Base-by-base conservation (phyloP, 768 basidiomycete genomes). In the Boletus sp. region DNA sequence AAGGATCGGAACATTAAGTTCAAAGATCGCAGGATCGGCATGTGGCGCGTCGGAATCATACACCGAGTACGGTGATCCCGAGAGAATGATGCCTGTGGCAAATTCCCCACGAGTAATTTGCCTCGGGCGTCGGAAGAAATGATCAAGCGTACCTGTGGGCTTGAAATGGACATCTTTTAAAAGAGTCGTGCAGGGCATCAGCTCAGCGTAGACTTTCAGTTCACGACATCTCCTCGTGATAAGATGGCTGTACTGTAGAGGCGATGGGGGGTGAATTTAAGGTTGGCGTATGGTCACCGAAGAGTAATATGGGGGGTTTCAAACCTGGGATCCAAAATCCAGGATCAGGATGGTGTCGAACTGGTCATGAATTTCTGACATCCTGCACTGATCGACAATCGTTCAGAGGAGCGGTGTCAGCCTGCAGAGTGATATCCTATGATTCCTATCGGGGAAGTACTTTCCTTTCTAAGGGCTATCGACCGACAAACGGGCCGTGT, bases 211-310 rank as follows among this genome's bases (percentile, higher is more conserved):
- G 53, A 99, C 93, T 54, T 93, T 92, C 68, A 94, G 83, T 74
- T 99, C 97, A 69, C 97, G 88, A 82, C 96, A 98, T 85, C 97
- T 82, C 70, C 97, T 79, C 7, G 95, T 97, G 73, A 98, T 98
- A 60, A 99, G 78, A 79, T 98, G 97, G 62, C 95, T 95, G 74
- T 96, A 96, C 94, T 96, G 71, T 42, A 35, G 12, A 40, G 10
- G 37, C 15, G 53, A 45, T 24, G 40, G 18, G n/a, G n/a, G 20
- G 18, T 10, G 15, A 41, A 59, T 51, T 50, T 40, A 45, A 52
- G 49, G 55, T 59, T 29, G 42, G 57, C 15, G 35, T 48, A 8
- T 39, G 51, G 58, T 58, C 55, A 49, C 46, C 59, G 42, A 64
- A 55, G 56, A 51, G 40, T 55, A 54, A n/a, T 37, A 44, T 20